These are phyloP conservation scores for Podosphaera aphanis DNA, from an alignment of 2,329 filamentous ascomycete species.

Conservation along the genomic window DNA sequence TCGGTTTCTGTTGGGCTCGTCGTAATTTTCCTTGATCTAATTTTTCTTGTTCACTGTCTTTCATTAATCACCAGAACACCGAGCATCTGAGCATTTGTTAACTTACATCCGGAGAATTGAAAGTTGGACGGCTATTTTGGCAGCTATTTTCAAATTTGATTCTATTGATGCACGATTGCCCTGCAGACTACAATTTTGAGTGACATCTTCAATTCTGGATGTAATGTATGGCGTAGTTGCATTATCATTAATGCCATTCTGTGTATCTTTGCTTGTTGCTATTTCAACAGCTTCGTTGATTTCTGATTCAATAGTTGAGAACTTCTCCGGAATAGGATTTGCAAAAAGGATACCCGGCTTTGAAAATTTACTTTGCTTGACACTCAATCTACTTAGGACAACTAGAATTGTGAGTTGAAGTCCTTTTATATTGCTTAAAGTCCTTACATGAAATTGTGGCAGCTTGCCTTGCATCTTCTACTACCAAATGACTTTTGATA, in stretches of 20 bases:
- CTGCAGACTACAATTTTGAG: slow-evolving; percentile 33
- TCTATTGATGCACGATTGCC: slow-evolving; percentile 43
- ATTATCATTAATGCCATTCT: slow-evolving; percentile 33
- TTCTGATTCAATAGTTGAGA: slow-evolving; percentile 33
- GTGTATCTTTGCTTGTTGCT: slow-evolving; percentile 29
- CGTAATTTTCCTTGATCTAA: no score
- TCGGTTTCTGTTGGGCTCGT: no score
- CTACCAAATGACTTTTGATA: slow-evolving; percentile 49
- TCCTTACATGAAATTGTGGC: slow-evolving; percentile 58
- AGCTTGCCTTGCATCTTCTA: slow-evolving; percentile 57
- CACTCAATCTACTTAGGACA: slow-evolving; percentile 23
- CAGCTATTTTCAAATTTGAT: slow-evolving; percentile 40
- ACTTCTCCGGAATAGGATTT: slow-evolving; percentile 45
- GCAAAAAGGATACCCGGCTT: slow-evolving; percentile 65
- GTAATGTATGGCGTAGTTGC: slow-evolving; percentile 49
- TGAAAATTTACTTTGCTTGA: not conserved
- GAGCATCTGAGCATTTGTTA: no score
- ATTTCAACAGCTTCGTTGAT: slow-evolving; percentile 33
- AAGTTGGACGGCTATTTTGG: slow-evolving; percentile 35
- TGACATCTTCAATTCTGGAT: slow-evolving; percentile 43
- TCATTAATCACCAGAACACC: no score
- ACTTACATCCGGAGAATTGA: slow-evolving; percentile 1
- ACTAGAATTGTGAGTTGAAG: slow-evolving; percentile 19
- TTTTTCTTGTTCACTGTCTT: no score
- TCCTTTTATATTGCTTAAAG: not conserved